phyloP scores from a whole-genome alignment of 1,284 basidiomycete genomes.

The Schizophyllum commune region DNA sequence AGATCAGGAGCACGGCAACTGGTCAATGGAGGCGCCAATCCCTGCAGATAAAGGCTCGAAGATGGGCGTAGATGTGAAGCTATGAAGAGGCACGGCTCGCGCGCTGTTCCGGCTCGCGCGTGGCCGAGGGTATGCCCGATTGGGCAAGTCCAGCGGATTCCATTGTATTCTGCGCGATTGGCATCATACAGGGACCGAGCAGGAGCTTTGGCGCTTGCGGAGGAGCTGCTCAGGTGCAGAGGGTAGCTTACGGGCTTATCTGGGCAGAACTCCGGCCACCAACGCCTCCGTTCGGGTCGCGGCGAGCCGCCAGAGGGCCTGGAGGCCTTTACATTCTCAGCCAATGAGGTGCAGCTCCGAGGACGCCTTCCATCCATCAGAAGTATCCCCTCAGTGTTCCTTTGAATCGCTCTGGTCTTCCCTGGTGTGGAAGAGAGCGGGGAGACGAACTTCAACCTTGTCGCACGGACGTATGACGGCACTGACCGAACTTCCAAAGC shows the following conservation, averaged over 20 bases:
- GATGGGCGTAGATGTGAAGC: neutral
- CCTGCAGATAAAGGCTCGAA: neutral
- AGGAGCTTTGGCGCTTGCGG: too few relatives aligned
- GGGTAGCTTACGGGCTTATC: too few relatives aligned
- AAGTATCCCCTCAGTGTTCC: too few relatives aligned
- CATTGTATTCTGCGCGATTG: neutral
- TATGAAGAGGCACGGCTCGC: neutral
- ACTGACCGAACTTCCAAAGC: neutral
- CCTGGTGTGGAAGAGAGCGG: neutral
- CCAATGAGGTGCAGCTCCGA: too few relatives aligned
- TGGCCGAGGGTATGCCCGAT: neutral
- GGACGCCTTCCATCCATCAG: too few relatives aligned
- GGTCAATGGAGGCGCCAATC: neutral
- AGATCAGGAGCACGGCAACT: neutral
- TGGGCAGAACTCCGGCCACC: too few relatives aligned
- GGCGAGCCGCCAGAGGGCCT: too few relatives aligned
- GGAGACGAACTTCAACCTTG: neutral
- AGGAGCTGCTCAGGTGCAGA: too few relatives aligned
- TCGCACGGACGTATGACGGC: neutral
- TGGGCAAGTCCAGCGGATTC: neutral
- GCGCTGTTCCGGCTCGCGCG: neutral
- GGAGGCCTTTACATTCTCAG: too few relatives aligned
- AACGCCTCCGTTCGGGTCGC: too few relatives aligned
- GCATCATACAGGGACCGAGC: too few relatives aligned
- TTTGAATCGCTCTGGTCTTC: too few relatives aligned